Evolutionary conservation across 2,329 filamentous ascomycete genomes (phyloP).

Genomic region (Herpotrichia juniperi): DNA sequence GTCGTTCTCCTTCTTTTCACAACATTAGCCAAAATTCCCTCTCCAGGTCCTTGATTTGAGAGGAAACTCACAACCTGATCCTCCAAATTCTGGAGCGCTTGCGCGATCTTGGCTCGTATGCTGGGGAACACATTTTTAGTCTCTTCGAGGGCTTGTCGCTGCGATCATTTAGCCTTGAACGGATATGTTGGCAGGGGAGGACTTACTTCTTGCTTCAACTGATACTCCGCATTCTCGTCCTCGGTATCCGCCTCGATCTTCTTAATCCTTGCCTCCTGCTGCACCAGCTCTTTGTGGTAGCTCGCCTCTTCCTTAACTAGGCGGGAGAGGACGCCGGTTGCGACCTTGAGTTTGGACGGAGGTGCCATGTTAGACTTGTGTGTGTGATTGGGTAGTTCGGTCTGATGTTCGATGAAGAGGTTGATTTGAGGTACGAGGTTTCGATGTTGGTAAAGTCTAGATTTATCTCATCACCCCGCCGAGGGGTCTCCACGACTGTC

Average conservation of each 20-base stretch:
- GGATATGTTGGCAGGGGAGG: constrained; percentile 6
- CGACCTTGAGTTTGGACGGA: constrained; percentile 77
- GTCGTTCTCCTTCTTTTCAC: constrained; percentile 47
- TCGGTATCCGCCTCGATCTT: constrained; percentile 67
- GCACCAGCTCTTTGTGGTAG: constrained; percentile 83
- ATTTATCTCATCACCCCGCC: constrained; percentile 6
- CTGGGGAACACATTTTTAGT: constrained; percentile 82
- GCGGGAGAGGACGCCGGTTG: constrained; percentile 78
- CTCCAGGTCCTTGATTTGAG: constrained; percentile 29
- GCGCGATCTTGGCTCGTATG: constrained; percentile 72
- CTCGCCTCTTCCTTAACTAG: constrained; percentile 90
- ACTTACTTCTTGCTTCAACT: constrained; percentile 84
- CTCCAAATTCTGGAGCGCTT: constrained; percentile 75
- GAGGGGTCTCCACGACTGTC: background rate
- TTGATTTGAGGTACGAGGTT: background rate
- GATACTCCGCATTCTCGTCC: constrained; percentile 78
- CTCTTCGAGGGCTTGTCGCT: constrained; percentile 84
- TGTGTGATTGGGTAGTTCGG: background rate
- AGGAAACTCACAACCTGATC: constrained; percentile 71
- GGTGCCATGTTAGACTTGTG: constrained; percentile 66
- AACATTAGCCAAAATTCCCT: no score
- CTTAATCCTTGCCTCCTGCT: constrained; percentile 74
- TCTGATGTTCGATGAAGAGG: background rate
- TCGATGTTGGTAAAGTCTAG: constrained; percentile 1
- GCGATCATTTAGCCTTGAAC: constrained; percentile 1